Evolutionary conservation across 441 rosid species (phyloP), one percentile per base, ranked within the genome.

Genomic region (Adansonia grandidieri): DNA sequence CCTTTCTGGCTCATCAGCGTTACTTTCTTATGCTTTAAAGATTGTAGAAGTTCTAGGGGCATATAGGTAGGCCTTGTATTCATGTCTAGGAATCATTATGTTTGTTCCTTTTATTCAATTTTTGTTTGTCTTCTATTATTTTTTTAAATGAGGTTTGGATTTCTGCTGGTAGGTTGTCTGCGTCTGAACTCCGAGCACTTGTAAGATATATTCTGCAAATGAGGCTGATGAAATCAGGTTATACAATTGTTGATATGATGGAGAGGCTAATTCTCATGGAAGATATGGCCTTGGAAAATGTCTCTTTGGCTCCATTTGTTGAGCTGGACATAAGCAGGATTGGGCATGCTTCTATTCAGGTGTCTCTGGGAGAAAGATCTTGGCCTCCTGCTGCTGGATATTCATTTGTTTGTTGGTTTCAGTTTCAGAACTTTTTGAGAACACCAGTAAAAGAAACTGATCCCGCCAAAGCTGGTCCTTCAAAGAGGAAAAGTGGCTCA

Each of bases 1-100:
- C 78, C 97, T 97, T 78, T 81, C 84, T n/a, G 92, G 98, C 62
- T 90, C 98, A 84, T 95, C 98, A 85, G 90, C 92, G 0, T 81
- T 97, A 73, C 97, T 94, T 76, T 90, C 91, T 37, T 83, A 93
- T 89, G 88, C 93, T 80, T 80, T 97, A 91, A 97, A 92, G 90
- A 97, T 94, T 86, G 95, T 97, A 83, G 98, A 95, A 87, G 88
- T 87, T 87, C 97, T 97, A 82, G 99, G 99, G 78, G 94, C 99
- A n/a, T 94, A 97, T 86, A 92, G 97, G 99, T 97, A 86, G 28
- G 78, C 74, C 47, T 68, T 74, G n/a, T 69, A 13, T 50, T 40
- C 61, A 77, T 81, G 69, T 73, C 57, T 78, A 19, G 51, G 67
- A 74, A 47, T 56, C 40, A 51, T 76, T 47, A 17, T 4, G 48